Conservation (phyloP, 1,284 basidiomycete genomes). For the Crucibulum cyathiforme region DNA sequence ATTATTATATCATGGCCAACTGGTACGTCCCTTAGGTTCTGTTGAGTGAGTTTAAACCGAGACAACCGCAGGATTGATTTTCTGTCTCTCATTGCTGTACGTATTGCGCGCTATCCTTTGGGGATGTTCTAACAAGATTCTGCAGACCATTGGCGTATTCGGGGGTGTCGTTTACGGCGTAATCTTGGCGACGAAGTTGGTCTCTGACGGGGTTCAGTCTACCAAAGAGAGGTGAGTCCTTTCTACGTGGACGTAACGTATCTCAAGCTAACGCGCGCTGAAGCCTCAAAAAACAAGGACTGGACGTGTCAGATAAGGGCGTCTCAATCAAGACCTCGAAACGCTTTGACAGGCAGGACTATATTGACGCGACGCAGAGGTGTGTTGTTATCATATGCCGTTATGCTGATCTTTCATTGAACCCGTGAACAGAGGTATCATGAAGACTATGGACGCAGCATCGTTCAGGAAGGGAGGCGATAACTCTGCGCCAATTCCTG, state of each 20-base stretch:
- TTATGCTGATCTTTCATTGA: neutral
- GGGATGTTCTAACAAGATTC: too few relatives aligned
- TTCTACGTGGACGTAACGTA: neutral
- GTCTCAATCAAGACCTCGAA: constrained; percentile 68
- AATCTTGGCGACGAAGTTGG: constrained; percentile 36
- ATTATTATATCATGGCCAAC: too few relatives aligned
- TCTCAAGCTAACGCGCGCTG: neutral
- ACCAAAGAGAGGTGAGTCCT: constrained; percentile 55
- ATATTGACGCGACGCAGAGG: constrained; percentile 77
- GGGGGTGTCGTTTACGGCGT: constrained; percentile 50
- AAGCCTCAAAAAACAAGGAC: constrained; percentile 63
- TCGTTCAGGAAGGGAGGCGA: constrained; percentile 32
- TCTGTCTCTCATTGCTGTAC: too few relatives aligned
- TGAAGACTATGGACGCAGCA: constrained; percentile 45
- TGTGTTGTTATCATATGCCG: constrained; percentile 35
- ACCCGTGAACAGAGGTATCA: constrained; percentile 38
- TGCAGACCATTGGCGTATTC: constrained; percentile 51
- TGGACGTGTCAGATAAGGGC: constrained; percentile 59
- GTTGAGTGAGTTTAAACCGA: too few relatives aligned
- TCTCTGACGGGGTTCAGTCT: constrained; percentile 46
- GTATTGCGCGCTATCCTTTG: too few relatives aligned
- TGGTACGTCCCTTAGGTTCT: too few relatives aligned
- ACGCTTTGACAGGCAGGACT: constrained; percentile 63
- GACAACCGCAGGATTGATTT: too few relatives aligned
- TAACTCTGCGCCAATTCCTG: too few relatives aligned